Evolutionary conservation across 208 protist genomes (phyloP), one percentile per base, ranked within the genome.

Genomic region (Leishmania arabica): DNA sequence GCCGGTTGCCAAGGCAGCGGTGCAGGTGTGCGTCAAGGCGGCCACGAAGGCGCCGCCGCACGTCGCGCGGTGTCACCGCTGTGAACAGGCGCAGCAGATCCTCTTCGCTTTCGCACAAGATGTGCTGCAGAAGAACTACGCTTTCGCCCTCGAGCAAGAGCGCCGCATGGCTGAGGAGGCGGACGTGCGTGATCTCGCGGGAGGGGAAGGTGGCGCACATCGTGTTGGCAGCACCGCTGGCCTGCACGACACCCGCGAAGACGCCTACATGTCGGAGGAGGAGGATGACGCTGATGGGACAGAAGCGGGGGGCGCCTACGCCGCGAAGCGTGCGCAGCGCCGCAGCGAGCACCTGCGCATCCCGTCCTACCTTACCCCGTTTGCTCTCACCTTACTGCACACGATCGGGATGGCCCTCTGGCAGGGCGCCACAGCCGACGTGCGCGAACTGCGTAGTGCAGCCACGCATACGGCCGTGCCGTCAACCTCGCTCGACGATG

Each of bases 21-120:
- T 86, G 81, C 78, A 73, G n/a, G 73, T 77, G 27, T 87, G 83
- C 53, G 60, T 78, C 65, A 80, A 71, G 71, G 75, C 49, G 2
- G 11, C 54, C 56, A 49, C 75, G 1, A 75, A 51, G 31, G 77
- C 31, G 53, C 21, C 11, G 31, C 31, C 17, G 34, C 21, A 42
- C 42, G 60, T 34, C 15, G 47, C 37, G 27, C 24, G 9, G 17
- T 58, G 79, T 53, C 45, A 79, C 31, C 42, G 73, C 17, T 47
- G 42, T 19, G 79, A 89, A 56, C 42, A 83, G 31, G 82, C 77
- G 54, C 71, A 79, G 31, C 77, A 82, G 6, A 60, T 91, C 42
- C 81, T 95, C 45, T 93, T 96, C 77, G 90, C 92, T 1, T 97
- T 97, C 89, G 83, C 84, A 76, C 95, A 98, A 70, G 95, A 98